Evolutionary conservation across 1,139 yeast genomes (phyloP), one percentile per base, ranked within the genome.

Genomic region (Pichia sorboxylosa): DNA sequence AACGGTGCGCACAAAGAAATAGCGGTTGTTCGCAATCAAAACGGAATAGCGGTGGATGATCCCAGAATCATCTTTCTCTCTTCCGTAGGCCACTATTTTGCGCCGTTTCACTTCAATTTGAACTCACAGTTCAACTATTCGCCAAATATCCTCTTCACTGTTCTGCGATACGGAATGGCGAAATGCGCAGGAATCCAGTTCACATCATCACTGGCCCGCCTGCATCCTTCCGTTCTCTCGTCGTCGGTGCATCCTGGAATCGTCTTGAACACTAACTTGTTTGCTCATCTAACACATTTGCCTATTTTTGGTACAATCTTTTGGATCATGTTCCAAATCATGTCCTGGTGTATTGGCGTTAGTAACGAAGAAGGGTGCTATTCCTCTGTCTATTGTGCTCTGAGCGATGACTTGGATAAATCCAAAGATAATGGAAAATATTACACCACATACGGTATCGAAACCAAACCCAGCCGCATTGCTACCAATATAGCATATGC

Each of bases 181-280:
- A 84, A 84, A 51, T 71, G 82, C 1, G 82, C 85, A 0, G 81
- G 82, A 1, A 81, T 84, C 29, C 94, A 83, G 46, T 68, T 75
- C 43, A 69, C 77, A 47, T 73, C 74, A 45, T 65, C 75, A 56
- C 52, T 84, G 25, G 71, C 90, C 0, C 59, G 70, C 30, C 64
- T 76, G 39, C 67, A 80, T 50, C 93, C 94, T 0, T 63, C 70
- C 22, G 63, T 84, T 7, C 53, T 76, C 23, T 71, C 77, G 37
- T 53, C 73, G 30, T 68, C 85, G 1, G 83, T 83, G 1, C 92
- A 83, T 48, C 95, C 95, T 0, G 96, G 96, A 0, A 67, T 82
- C 40, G 83, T 82, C 11, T 73, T 81, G 77, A 75, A 76, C 47
- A 77, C 95, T 4, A 77, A 77, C 43, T 53, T 80, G 31, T 77